Evolutionary conservation across 2,329 filamentous ascomycete genomes (phyloP).

Genomic region (Bipolaris cookei): DNA sequence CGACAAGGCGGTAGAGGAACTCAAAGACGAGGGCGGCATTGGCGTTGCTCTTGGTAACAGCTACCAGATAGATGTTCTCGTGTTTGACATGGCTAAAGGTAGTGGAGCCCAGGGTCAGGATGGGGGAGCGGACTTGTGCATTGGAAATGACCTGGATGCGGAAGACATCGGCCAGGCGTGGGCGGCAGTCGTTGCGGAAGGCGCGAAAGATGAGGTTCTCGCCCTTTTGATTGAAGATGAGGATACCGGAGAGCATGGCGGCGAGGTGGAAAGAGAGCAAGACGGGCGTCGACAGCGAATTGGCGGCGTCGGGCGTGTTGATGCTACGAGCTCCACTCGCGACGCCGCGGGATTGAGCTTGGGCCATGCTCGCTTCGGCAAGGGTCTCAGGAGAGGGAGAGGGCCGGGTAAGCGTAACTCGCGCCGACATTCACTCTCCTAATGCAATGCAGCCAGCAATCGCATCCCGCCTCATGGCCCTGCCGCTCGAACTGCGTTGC

Average conservation of each 20-base stretch:
- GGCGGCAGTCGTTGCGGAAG: conserved; percentile 97
- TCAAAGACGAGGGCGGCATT: conserved; percentile 98
- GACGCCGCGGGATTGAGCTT: conserved; percentile 22
- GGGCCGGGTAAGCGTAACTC: no score
- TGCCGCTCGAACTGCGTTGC: background rate
- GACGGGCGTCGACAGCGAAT: conserved; percentile 12
- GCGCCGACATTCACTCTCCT: background rate
- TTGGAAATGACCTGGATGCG: conserved; percentile 99
- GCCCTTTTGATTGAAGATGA: conserved; percentile 99
- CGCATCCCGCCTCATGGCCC: background rate
- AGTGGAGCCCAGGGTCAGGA: conserved; percentile 94
- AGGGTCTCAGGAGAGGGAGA: conserved; percentile 6
- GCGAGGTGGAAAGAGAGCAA: conserved; percentile 2
- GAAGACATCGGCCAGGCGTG: conserved; percentile 97
- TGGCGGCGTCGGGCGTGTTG: conserved; percentile 12
- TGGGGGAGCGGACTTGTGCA: conserved; percentile 94
- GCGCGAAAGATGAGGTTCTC: conserved; percentile 99
- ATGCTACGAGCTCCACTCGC: conserved; percentile 17
- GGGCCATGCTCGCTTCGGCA: conserved; percentile 8
- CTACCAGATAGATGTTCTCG: conserved; percentile 98
- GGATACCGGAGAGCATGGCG: conserved; percentile 90
- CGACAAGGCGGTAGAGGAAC: conserved; percentile 91
- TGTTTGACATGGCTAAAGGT: conserved; percentile 99
- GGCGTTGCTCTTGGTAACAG: conserved; percentile 98
- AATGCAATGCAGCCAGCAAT: background rate